Base-by-base conservation (phyloP, 2,329 filamentous ascomycete species). In the Phialophora macrospora region DNA sequence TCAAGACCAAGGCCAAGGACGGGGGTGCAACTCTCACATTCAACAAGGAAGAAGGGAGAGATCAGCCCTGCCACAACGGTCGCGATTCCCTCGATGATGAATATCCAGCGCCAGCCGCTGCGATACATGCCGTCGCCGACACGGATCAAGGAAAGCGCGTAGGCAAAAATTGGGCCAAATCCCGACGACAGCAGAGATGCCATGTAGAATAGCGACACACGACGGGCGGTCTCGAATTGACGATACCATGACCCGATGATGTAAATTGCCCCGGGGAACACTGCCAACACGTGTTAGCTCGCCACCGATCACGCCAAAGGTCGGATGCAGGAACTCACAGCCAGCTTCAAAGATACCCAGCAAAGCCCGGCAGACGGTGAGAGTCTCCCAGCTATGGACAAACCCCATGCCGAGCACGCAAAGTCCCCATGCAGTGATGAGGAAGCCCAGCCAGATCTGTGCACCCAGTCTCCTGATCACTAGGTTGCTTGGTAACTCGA, bases 401-500 rank as follows among this genome's bases (percentile, higher is more conserved):
- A 74, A 73, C n/a, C 73, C 73, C 34, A 73, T 68, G 54, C 70
- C 67, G 41, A 72, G 69, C 77, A 81, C 81, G 11, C 79, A 74
- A n/a, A 74, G 73, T 5, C 80, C 80, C 79, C 79, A 81, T 4
- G 73, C 57, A 4, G 77, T 62, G 79, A 68, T 70, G 22, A 75
- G 74, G 7, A 62, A 55, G 0, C 72, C 59, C n/a, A 76, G 58
- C 49, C 74, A 75, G 17, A 67, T 61, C 5, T 70, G 68, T 7
- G 75, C 73, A 0, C 90, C 90, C 59, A 92, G 72, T 71, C 85
- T 86, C 41, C 90, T 86, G 60, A 89, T 82, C 32, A 91, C 75
- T 41, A 91, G 78, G 0, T 89, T 91, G 3, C 88, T 88, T 0
- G 88, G 88, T 0, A 88, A 86, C 73, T 92, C 89, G 68, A 91